Evolutionary conservation across 2,329 filamentous ascomycete species (phyloP), one percentile per base, ranked within the genome.

Genomic region (Didymosphaeria variabile): DNA sequence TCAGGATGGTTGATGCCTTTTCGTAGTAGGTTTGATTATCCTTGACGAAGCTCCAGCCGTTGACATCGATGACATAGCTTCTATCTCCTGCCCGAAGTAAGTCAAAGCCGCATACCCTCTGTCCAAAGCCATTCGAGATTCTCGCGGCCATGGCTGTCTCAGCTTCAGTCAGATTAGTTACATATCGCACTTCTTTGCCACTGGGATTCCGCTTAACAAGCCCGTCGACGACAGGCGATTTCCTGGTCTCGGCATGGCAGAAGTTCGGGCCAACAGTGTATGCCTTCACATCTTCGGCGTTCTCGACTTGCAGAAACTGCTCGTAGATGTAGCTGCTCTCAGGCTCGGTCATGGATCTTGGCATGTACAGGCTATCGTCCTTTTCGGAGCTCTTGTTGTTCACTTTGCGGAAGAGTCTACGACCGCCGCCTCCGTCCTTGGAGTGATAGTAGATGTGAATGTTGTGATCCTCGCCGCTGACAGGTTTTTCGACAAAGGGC

Each of bases 31-130:
- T 94, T 64, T 97, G 94, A 72, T 99, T 99, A 77, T 99, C 96
- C 78, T 99, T 99, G 77, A 99, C 95, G 72, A 99, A 99, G 75
- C 94, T 98, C 96, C 96, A 99, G 13, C 95, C 95, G 77, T 99
- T 99, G 70, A 99, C 95, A 72, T 99, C 95, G 68, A 99, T 99
- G 52, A 99, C 95, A 79, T 93, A 99, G 76, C 94, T 98, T 77
- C 92, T 92, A 17, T 93, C 92, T 53, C 88, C 90, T 13, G 94
- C 93, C 31, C 96, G 90, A 59, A 99, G 84, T 62, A 99, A 85
- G 76, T 99, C 95, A 72, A 99, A 99, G 0, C 95, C 95, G 75
- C 95, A 99, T 2, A 99, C 94, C 57, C 93, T 86, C 78, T 99
- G 95, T 0, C 94, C 95, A 78, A 99, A 99, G 0, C 93, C 91